These are phyloP conservation scores for Prinsepia uniflora DNA, from an alignment of 306 rosid genomes.

Conservation along the genomic window DNA sequence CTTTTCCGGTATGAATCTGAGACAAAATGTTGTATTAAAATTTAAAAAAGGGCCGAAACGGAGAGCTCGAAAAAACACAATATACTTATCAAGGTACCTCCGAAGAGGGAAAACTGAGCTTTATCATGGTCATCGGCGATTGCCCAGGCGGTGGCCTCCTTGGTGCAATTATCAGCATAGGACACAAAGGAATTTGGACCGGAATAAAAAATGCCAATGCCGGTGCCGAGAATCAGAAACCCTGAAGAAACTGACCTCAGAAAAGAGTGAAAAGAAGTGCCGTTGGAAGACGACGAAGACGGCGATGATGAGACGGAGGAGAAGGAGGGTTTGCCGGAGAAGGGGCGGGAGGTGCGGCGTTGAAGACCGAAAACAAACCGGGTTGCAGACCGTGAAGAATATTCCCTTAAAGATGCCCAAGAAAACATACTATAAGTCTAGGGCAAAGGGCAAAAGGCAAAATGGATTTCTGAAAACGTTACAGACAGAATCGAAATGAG, in stretches of 20 bases:
- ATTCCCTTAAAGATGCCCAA: constrained; percentile 30
- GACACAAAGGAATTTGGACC: constrained; percentile 25
- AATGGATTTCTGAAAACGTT: background rate
- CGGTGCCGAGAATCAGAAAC: constrained; percentile 41
- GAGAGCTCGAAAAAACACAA: background rate
- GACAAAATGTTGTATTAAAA: background rate
- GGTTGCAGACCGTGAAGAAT: constrained; percentile 4
- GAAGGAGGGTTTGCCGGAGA: constrained; percentile 32
- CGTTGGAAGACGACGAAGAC: background rate
- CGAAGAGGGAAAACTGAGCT: constrained; percentile 44
- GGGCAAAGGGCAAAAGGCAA: too few relatives aligned
- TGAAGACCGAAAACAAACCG: constrained; percentile 8
- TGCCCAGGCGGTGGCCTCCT: constrained; percentile 19
- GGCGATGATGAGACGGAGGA: constrained; percentile 22
- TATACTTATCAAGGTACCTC: constrained; percentile 30
- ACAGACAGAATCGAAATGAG: background rate
- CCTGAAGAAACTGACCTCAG: constrained; percentile 42
- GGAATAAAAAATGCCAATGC: constrained; percentile 42
- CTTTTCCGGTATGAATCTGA: constrained; percentile 57
- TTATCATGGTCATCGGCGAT: background rate
- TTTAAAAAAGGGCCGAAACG: background rate
- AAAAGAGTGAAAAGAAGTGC: constrained; percentile 20
- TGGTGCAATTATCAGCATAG: constrained; percentile 35
- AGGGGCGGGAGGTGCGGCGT: constrained; percentile 25
- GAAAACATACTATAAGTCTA: constrained; percentile 53